phyloP scores from a whole-genome alignment of 495 filamentous ascomycete genomes.

The Elasticomyces elasticus region DNA sequence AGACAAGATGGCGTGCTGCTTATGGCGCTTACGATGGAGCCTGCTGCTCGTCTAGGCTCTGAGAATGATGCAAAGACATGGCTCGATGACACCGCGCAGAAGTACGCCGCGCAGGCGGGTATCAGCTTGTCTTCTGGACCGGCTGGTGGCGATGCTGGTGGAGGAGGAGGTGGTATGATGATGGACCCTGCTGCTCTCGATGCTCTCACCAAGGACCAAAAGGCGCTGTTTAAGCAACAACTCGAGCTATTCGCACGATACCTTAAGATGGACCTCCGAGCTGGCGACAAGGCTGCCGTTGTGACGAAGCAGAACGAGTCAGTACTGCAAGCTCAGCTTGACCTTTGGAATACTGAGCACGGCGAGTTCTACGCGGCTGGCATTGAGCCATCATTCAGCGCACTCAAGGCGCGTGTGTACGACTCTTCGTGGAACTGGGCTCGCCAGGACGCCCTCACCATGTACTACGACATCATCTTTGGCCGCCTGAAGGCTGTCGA shows the following conservation, averaged over 20 bases:
- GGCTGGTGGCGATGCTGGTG: slow-evolving; percentile 64
- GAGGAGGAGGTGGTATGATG: slow-evolving; percentile 77
- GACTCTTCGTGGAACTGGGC: slow-evolving; percentile 99
- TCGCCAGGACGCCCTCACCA: slow-evolving; percentile 88
- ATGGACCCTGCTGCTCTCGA: slow-evolving; percentile 98
- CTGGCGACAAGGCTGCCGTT: slow-evolving; percentile 86
- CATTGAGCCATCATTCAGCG: slow-evolving; percentile 87
- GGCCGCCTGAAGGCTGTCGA: slow-evolving; percentile 86
- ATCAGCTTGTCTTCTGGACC: slow-evolving; percentile 71
- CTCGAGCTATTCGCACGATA: slow-evolving; percentile 90
- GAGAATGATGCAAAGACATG: slow-evolving; percentile 87
- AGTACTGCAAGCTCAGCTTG: slow-evolving; percentile 81
- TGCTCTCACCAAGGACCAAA: slow-evolving; percentile 92
- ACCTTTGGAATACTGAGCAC: slow-evolving; percentile 90
- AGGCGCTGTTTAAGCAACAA: slow-evolving; percentile 91
- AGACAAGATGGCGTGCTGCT: slow-evolving; percentile 87
- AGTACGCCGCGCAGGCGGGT: slow-evolving; percentile 78
- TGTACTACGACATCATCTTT: slow-evolving; percentile 99
- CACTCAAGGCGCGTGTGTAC: slow-evolving; percentile 89
- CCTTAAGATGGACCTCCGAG: slow-evolving; percentile 89
- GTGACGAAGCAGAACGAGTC: slow-evolving; percentile 72
- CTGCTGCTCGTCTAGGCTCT: slow-evolving; percentile 72
- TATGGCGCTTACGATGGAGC: slow-evolving; percentile 86
- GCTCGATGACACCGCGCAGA: slow-evolving; percentile 74
- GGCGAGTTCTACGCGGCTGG: slow-evolving; percentile 91